phyloP scores from a whole-genome alignment of 805 yeast genomes.

The Ogataea neopini region DNA sequence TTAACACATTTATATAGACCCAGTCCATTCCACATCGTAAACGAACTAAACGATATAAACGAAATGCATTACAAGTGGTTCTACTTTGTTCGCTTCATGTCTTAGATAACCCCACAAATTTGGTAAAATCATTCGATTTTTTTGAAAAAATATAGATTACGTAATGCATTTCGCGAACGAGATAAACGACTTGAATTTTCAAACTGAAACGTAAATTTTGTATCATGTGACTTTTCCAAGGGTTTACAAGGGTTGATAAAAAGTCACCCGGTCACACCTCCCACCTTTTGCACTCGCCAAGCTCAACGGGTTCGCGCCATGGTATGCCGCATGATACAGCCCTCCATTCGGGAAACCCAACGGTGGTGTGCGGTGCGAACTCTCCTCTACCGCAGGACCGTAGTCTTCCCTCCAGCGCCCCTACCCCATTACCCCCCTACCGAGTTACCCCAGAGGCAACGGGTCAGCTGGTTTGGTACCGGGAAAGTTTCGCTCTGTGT shows the following conservation, averaged over 20 bases:
- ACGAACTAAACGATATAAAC: constrained; percentile 7
- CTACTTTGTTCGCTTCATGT: neutral
- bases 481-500: constrained; percentile 2
- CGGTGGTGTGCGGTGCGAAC: too few species aligned
- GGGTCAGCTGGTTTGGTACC: neutral
- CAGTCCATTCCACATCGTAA: neutral
- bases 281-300: neutral
- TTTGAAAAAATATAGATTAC: neutral
- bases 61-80: constrained; percentile 3
- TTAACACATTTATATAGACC: neutral
- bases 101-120: neutral
- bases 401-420: too few species aligned
- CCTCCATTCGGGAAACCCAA: neutral
- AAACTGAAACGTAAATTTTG: neutral
- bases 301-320: neutral
- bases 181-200: neutral
- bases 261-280: neutral
- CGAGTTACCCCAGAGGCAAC: neutral
- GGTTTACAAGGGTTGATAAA: neutral
- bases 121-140: constrained; percentile 7
- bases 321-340: neutral
- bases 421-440: too few species aligned
- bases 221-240: neutral
- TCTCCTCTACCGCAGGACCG: too few species aligned
- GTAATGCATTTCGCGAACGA: neutral